Conservation (phyloP, 2,329 filamentous ascomycete species). For the Thielaviopsis musarum region DNA sequence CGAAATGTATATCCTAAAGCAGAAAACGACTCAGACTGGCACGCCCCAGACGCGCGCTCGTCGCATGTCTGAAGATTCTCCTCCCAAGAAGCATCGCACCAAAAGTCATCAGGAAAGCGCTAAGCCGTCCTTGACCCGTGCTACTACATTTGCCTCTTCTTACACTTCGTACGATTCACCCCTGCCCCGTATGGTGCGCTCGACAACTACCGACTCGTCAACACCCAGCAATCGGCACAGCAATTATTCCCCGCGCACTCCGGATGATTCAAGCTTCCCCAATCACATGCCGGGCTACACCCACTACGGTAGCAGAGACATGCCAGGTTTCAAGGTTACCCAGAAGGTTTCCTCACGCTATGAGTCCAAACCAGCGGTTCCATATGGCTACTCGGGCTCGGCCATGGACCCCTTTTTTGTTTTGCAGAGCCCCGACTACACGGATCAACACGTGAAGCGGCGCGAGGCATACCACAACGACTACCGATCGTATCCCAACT, state of each 20-base stretch:
- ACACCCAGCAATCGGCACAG: background rate
- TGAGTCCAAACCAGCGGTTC: background rate
- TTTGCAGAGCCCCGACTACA: background rate
- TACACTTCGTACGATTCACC: background rate
- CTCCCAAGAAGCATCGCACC: conserved; percentile 4
- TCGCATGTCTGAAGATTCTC: conserved; percentile 2
- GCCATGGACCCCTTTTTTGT: background rate
- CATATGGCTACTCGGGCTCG: background rate
- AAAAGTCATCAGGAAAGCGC: background rate
- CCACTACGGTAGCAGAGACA: background rate
- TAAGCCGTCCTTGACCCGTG: background rate
- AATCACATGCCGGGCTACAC: background rate
- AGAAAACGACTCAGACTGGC: background rate
- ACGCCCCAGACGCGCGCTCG: background rate
- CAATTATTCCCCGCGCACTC: background rate
- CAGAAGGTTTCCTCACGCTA: background rate
- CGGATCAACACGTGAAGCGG: background rate
- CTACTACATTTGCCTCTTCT: background rate
- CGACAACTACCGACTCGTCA: background rate
- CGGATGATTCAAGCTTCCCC: background rate
- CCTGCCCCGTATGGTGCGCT: background rate
- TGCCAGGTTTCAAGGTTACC: background rate
- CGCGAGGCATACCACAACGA: background rate
- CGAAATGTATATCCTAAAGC: conserved; percentile 18
- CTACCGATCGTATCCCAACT: background rate